A percentile compares a stretch with the other conserved stretches of the same genome.
These are phyloP conservation scores for Sporothrix protearum DNA, from an alignment of 2,329 filamentous ascomycete genomes.

Conservation along the genomic window DNA sequence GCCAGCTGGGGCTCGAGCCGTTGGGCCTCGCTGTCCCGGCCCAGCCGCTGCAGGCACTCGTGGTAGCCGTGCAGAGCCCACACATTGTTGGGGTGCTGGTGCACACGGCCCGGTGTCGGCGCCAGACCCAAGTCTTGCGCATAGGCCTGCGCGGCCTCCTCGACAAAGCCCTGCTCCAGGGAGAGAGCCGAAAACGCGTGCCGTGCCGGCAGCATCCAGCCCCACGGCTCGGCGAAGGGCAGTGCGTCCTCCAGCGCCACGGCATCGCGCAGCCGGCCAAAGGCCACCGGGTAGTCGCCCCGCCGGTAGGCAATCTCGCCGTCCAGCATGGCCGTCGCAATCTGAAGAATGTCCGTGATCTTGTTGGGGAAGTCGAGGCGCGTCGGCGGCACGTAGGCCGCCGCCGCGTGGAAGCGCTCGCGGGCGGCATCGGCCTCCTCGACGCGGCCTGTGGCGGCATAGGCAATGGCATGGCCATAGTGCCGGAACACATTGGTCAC, in stretches of 20 bases:
- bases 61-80: slow-evolving; percentile 59
- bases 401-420: slow-evolving; percentile 7
- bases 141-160: slow-evolving; percentile 44
- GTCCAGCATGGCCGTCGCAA: slow-evolving; percentile 51
- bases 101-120: slow-evolving; percentile 34
- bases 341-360: slow-evolving; percentile 28
- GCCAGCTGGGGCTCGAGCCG: slow-evolving; percentile 11
- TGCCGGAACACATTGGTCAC: slow-evolving; percentile 53
- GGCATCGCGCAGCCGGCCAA: slow-evolving; percentile 45
- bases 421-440: slow-evolving; percentile 36
- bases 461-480: slow-evolving; percentile 54
- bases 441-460: slow-evolving; percentile 45
- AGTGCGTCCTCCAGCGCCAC: slow-evolving; percentile 50
- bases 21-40: slow-evolving; percentile 27
- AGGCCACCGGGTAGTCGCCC: slow-evolving; percentile 49
- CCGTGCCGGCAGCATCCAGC: slow-evolving; percentile 57
- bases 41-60: slow-evolving; percentile 51
- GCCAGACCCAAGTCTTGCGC: slow-evolving; percentile 44
- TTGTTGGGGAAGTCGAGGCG: slow-evolving; percentile 29
- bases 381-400: slow-evolving; percentile 38
- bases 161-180: slow-evolving; percentile 49
- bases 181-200: slow-evolving; percentile 55
- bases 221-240: slow-evolving; percentile 57
- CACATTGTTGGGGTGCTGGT: slow-evolving; percentile 54
- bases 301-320: slow-evolving; percentile 59